These are phyloP conservation scores for Pleodorina starrii DNA, from an alignment of 139 green algal species.

Conservation along the genomic window DNA sequence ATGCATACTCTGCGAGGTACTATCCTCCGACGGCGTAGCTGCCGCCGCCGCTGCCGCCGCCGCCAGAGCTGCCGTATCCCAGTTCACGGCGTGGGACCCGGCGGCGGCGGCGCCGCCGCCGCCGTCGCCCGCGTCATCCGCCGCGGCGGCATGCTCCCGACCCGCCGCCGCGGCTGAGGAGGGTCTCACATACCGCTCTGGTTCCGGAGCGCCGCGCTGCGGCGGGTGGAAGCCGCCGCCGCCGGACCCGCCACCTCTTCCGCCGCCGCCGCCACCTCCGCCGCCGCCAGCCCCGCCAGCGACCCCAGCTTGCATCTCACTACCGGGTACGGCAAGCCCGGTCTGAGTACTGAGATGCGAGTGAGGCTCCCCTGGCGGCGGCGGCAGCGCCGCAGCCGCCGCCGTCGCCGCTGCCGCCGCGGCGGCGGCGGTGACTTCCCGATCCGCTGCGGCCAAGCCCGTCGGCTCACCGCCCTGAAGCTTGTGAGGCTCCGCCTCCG, in stretches of 20 bases:
- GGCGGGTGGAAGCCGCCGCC: neutral
- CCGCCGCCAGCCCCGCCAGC: neutral
- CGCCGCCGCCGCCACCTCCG: neutral
- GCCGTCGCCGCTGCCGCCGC: neutral
- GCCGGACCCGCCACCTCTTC: neutral
- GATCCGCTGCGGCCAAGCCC: neutral
- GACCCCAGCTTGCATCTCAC: too few relatives aligned
- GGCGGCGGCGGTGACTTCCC: neutral
- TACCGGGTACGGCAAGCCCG: neutral
- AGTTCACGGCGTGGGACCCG: neutral
- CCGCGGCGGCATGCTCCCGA: neutral
- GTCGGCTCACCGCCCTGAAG: neutral
- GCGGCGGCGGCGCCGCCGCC: neutral
- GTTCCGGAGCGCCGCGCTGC: neutral
- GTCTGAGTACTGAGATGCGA: constrained; percentile 12
- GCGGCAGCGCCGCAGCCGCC: neutral
- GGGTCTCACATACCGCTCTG: neutral
- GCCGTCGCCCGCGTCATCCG: neutral
- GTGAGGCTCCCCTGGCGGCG: neutral
- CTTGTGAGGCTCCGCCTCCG: neutral
- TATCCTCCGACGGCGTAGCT: constrained; percentile 24
- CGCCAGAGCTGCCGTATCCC: neutral
- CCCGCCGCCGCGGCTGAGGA: neutral
- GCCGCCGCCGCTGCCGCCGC: neutral
- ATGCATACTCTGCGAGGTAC: constrained; percentile 33